Base-by-base conservation (phyloP, 140 eudicot genomes). In the Stevia rebaudiana region DNA sequence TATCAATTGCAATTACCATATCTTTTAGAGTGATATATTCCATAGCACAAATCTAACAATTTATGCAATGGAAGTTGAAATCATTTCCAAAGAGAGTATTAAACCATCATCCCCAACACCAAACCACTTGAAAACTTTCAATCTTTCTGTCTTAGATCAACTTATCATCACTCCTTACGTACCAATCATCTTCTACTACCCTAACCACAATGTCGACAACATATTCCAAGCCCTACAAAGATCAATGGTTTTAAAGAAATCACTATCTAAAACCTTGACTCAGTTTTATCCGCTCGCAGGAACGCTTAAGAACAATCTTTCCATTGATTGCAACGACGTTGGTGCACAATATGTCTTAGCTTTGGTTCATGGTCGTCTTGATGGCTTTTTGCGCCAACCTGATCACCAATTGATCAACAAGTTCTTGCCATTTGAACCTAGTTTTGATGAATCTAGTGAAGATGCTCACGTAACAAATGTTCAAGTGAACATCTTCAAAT, bases 101-200 rank as follows among this genome's bases (percentile, higher is more conserved):
- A 74, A 74, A 25, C 83, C 83, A 43, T 46, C 80, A 35, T 22
- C 77, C 36, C 77, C 80, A 56, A 79, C 83, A 11, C 83, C 83
- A 37, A 2, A 15, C 44, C 71, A 74, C 76, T 51, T 79, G 25
- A 69, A 57, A 62, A 63, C 55, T 50, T 79, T 36, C 62, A 44
- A 74, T 8, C 65, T 79, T 17, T 79, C 77, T 8, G 5, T 43
- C 8, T 17, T 79, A n/a, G 83, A 79, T 52, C 83, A 79, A 40
- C 36, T 74, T 17, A 0, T 43, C 15, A 33, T 46, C 0, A 11
- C 12, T 42, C 36, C 60, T 5, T 74, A 63, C 23, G 46, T 22
- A 13, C 71, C 77, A 0, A 6, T 69, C 11, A 33, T 74, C 31
- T 51, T 74, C 5, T 79, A 44, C 80, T 79, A 74, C 37, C 72